Evolutionary conservation across 2,329 filamentous ascomycete species (phyloP).

Genomic region (Aspergillus awamori): DNA sequence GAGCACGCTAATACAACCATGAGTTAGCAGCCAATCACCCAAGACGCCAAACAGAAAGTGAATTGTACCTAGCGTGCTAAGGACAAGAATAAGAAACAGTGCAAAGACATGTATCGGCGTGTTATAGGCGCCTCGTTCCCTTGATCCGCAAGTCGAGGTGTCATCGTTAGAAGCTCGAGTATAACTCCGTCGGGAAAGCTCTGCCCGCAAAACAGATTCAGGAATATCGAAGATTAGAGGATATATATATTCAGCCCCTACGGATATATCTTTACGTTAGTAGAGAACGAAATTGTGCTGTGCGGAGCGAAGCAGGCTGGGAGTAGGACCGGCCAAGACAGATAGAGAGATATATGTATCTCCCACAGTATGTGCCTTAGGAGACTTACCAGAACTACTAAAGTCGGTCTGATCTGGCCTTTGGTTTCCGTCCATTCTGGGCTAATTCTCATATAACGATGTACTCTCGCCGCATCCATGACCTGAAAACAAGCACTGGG

Average conservation of each 20-base stretch:
- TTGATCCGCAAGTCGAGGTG: slow-evolving; percentile 40
- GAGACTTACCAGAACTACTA: slow-evolving; percentile 15
- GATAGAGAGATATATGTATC: neutral
- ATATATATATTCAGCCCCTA: slow-evolving; percentile 26
- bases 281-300: neutral
- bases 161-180: slow-evolving; percentile 22
- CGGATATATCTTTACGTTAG: neutral
- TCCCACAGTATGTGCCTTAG: neutral
- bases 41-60: neutral
- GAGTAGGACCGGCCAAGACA: neutral
- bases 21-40: slow-evolving; percentile 13
- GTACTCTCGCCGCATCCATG: slow-evolving; percentile 17
- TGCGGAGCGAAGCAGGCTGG: neutral
- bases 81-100: slow-evolving; percentile 64
- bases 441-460: slow-evolving; percentile 4
- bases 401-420: slow-evolving; percentile 6
- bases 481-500: slow-evolving; percentile 4
- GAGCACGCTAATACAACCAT: slow-evolving; percentile 54
- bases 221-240: slow-evolving; percentile 35
- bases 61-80: slow-evolving; percentile 50
- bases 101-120: slow-evolving; percentile 69
- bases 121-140: slow-evolving; percentile 57
- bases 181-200: slow-evolving; percentile 33
- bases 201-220: slow-evolving; percentile 36
- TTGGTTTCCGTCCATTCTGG: slow-evolving; percentile 12